Percentiles rank a stretch among this genome's conserved stretches.
phyloP scores from a whole-genome alignment of 495 filamentous ascomycete species.

The Schizothecium vesticola region DNA sequence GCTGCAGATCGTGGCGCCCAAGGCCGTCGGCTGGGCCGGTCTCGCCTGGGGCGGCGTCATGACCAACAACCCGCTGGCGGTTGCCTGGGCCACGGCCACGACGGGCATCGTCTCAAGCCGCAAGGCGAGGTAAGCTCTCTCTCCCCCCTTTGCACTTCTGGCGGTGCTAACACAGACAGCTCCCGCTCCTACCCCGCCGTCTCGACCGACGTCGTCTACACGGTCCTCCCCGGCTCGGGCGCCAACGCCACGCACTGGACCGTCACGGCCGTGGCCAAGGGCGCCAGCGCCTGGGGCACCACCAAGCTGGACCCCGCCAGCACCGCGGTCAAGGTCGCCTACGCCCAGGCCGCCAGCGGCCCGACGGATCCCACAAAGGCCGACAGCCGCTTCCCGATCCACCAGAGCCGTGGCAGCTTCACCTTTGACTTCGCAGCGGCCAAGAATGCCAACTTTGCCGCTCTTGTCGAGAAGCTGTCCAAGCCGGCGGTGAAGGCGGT shows the following conservation, averaged over 20 bases:
- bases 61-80: constrained; percentile 37
- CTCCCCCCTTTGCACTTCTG: background rate
- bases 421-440: constrained; percentile 32
- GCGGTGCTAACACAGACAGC: constrained; percentile 10
- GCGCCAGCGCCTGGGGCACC: constrained; percentile 30
- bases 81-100: constrained; percentile 32
- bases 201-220: constrained; percentile 24
- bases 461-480: constrained; percentile 23
- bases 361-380: constrained; percentile 32
- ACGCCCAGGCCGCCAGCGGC: constrained; percentile 29
- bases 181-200: constrained; percentile 24
- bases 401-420: constrained; percentile 35
- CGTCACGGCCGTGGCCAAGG: constrained; percentile 32
- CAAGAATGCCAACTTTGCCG: constrained; percentile 35
- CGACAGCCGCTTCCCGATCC: constrained; percentile 35
- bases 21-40: constrained; percentile 35
- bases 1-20: constrained; percentile 34
- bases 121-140: constrained; percentile 17
- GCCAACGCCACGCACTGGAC: constrained; percentile 37
- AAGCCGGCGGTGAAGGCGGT: background rate
- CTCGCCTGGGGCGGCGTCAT: constrained; percentile 37
- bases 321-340: constrained; percentile 35
- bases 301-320: constrained; percentile 35
- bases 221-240: constrained; percentile 20
- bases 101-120: constrained; percentile 28